Base-by-base conservation (phyloP, 73 alveolate genomes). In the Symbiodinium natans region DNA sequence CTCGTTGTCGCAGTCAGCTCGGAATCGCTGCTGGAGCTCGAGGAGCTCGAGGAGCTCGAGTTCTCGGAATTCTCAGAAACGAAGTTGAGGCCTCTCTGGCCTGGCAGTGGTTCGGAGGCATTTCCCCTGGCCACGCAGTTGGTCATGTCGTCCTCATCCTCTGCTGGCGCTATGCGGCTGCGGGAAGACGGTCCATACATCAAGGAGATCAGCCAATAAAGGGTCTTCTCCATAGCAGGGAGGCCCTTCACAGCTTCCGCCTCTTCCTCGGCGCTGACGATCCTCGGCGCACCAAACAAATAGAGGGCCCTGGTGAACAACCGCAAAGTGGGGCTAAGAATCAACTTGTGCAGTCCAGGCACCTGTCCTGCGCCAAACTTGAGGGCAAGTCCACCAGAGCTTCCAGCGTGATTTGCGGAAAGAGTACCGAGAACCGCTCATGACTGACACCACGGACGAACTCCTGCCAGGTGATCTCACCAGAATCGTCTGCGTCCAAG, bases 311-410 rank as follows among this genome's bases (percentile, higher is more conserved):
- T 48, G 63, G 8, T 8, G 17, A 48, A 48, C 63, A 48, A 48
- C 23, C 8, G 17, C 8, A 48, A 8, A 48, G 63, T 17, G n/a
- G n/a, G n/a, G n/a, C n/a, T n/a, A n/a, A n/a, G n/a, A n/a, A n/a
- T n/a, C n/a, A n/a, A n/a, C 15, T 29, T 29, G 17, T 63, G 80
- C 90, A 5, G 52, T 80, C 97, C 23, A 73, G 88, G 52, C 38
- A 31, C 97, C 80, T 90, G 88, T 90, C 89, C 21, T 27, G 87
- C 27, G 89, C 46, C n/a, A 90, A 56, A 54, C 97, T 90, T 13
- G 97, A 90, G 8, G 97, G 97, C 0, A 90, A 41, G 36, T 88
- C 87, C 15, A 90, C 97, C 86, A 90, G 29, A n/a, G 97, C 97
- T 71, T 90, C 97, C 77, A 90, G 52, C 10, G 97, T 90, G 54